These are phyloP conservation scores for Chrysoporthe deuterocubensis DNA, from an alignment of 2,329 filamentous ascomycete genomes.

Conservation along the genomic window DNA sequence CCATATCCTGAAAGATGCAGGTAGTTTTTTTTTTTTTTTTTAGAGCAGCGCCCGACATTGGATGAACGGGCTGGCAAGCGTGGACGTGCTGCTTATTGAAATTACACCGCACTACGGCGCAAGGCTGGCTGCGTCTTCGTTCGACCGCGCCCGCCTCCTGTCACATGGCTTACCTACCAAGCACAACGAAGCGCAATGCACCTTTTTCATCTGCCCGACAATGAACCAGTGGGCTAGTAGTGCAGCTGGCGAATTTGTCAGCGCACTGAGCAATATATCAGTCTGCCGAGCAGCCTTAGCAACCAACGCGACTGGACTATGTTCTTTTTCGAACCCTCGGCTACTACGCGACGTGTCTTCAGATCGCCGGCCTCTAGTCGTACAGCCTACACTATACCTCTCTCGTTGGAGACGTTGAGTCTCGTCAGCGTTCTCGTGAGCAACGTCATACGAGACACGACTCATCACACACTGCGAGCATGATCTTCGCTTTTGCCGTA, in stretches of 20 bases:
- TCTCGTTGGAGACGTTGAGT: neutral
- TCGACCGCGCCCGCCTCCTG: neutral
- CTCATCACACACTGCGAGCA: constrained; percentile 9
- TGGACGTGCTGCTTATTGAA: neutral
- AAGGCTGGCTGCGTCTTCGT: neutral
- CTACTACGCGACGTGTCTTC: neutral
- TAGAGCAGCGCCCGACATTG: too few relatives aligned
- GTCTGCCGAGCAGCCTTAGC: neutral
- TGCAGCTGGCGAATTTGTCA: too few relatives aligned
- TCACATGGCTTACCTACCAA: too few relatives aligned
- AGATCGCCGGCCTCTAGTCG: constrained; percentile 2
- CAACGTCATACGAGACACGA: constrained; percentile 27
- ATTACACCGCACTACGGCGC: neutral
- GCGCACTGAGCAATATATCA: neutral
- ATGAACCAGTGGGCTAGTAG: too few relatives aligned
- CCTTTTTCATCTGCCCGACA: too few relatives aligned
- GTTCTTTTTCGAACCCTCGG: neutral
- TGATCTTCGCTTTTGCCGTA: neutral
- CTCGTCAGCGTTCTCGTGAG: constrained; percentile 9
- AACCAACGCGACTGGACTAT: constrained; percentile 9
- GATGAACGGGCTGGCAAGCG: neutral
- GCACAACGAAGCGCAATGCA: too few relatives aligned
- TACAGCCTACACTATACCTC: neutral
- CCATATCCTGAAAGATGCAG: neutral
- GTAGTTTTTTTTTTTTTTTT: neutral